Evolutionary conservation across 495 filamentous ascomycete genomes (phyloP).

Genomic region (Talaromyces wortmannii): DNA sequence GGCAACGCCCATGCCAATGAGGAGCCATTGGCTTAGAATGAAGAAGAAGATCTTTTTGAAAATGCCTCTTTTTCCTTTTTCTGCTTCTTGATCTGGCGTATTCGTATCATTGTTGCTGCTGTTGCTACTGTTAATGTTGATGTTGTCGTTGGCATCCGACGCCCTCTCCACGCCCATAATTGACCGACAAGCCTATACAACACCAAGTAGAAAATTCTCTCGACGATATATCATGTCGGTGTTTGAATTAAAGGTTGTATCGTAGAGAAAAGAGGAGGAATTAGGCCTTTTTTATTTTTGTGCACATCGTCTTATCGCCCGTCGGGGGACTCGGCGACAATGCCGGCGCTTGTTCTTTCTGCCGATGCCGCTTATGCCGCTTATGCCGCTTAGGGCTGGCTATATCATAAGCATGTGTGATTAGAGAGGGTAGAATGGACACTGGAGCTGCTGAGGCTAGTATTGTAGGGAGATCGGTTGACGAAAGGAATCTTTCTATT

Average conservation of each 20-base stretch:
- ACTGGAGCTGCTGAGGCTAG: too few species aligned
- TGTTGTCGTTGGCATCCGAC: background rate
- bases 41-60: constrained; percentile 19
- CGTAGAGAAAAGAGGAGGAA: background rate
- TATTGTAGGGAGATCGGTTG: too few species aligned
- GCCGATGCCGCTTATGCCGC: background rate
- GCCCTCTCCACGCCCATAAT: background rate
- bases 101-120: background rate
- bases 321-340: background rate
- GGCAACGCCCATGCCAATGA: constrained; percentile 46
- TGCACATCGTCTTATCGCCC: background rate
- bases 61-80: background rate
- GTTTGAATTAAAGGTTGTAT: background rate
- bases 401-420: too few species aligned
- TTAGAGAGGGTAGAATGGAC: too few species aligned
- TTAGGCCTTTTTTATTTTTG: background rate
- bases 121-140: background rate
- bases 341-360: background rate
- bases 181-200: background rate
- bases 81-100: background rate
- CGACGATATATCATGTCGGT: background rate
- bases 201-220: background rate
- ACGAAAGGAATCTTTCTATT: too few species aligned
- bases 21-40: constrained; percentile 48
- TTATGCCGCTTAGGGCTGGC: background rate